phyloP scores from a whole-genome alignment of 2,329 filamentous ascomycete species.

The Hypoxylon sp. region DNA sequence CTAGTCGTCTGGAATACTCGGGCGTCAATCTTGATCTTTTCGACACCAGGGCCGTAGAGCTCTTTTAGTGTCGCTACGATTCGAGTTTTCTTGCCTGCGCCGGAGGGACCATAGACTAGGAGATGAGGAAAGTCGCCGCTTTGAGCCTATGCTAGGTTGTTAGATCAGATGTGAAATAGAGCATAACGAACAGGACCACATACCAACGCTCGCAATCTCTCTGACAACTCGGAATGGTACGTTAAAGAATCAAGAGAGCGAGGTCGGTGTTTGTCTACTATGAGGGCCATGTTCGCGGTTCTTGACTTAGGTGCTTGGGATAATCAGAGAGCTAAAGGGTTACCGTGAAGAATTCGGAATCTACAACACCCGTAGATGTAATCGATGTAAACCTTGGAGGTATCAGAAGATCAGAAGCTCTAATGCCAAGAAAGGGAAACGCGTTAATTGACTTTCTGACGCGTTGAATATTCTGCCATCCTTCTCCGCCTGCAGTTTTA shows the following conservation, averaged over 20 bases:
- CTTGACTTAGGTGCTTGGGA: background rate
- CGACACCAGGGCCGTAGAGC: conserved; percentile 94
- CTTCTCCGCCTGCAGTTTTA: conserved; percentile 30
- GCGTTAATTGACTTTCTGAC: conserved; percentile 54
- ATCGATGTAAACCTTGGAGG: background rate
- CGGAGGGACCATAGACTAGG: conserved; percentile 95
- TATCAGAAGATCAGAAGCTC: conserved; percentile 9
- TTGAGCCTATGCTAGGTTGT: conserved; percentile 75
- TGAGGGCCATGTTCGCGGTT: conserved; percentile 70
- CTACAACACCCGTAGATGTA: background rate
- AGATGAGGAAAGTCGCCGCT: conserved; percentile 98
- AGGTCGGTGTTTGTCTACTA: conserved; percentile 80
- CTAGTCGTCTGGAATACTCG: conserved; percentile 95
- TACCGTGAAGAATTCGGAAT: conserved; percentile 1
- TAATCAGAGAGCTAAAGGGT: background rate
- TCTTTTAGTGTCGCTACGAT: conserved; percentile 96
- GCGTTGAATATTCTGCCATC: conserved; percentile 44
- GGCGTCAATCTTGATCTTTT: conserved; percentile 99
- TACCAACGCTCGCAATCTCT: conserved; percentile 88
- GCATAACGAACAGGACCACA: conserved; percentile 47
- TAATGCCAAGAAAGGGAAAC: conserved; percentile 39
- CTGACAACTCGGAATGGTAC: conserved; percentile 91
- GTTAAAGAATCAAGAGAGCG: conserved; percentile 82
- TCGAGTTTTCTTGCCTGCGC: conserved; percentile 97
- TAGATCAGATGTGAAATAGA: conserved; percentile 13